Evolutionary conservation across 2,329 filamentous ascomycete species (phyloP), one percentile per base, ranked within the genome.

Genomic region (Scolecobasidium constrictum): DNA sequence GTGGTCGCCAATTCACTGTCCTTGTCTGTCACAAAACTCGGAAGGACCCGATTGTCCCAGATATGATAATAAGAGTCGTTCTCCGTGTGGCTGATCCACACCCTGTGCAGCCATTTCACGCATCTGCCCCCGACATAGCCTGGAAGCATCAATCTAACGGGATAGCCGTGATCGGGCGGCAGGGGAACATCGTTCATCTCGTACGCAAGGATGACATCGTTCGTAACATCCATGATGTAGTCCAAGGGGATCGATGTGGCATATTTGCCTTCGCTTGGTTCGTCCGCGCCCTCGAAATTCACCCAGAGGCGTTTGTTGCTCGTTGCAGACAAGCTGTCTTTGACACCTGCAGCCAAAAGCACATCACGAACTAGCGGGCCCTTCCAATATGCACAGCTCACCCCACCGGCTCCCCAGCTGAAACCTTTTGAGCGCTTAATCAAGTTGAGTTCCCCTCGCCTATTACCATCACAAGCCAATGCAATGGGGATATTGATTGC

Each of bases 201-300:
- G 50, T 77, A 82, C 0, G 79, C 78, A 7, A 74, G 56, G 1
- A 73, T 53, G 11, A 72, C 67, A 49, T 73, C 69, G 50, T 70
- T 69, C 4, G 49, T 50, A 0, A 59, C 50, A 50, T 71, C 63
- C 61, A 72, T 67, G 4, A 59, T 66, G 47, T 71, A 68, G n/a
- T 63, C 59, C 3, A 73, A 57, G 0, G 67, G 65, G 5, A 73
- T 63, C 46, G 57, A 64, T 3, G 68, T 72, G n/a, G 57, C 58
- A 47, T 72, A 72, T 31, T 65, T 67, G 4, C 65, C 68, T 44
- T 68, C 64, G 38, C 58, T 65, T 3, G 62, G 65, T 2, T 64
- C 54, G 40, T 73, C 70, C 0, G 68, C 60, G 2, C 71, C 70
- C 46, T 69, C 62, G 43, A 73, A 72, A 46, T 73, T 65, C 33